These are phyloP conservation scores for Monosporascus sp. DNA, from an alignment of 2,329 filamentous ascomycete species.

Conservation along the genomic window DNA sequence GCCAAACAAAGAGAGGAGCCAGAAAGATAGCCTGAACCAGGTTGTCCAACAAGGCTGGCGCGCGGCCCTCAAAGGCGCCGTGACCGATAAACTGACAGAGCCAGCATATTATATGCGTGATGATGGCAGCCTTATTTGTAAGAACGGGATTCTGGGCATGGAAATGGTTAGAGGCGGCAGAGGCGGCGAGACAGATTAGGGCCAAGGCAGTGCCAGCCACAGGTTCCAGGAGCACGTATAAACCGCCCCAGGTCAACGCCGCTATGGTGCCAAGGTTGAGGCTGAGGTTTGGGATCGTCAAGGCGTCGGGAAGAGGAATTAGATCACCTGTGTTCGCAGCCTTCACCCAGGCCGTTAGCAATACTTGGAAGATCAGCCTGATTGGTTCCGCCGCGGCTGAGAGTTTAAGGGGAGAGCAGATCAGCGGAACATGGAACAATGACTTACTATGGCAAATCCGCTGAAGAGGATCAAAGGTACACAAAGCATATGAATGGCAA, in stretches of 20 bases:
- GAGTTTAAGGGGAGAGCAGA: not conserved
- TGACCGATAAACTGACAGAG: slow-evolving; percentile 88
- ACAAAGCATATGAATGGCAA: slow-evolving; percentile 73
- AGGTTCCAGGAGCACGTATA: slow-evolving; percentile 91
- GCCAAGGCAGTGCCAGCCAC: slow-evolving; percentile 78
- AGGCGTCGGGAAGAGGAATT: slow-evolving; percentile 60
- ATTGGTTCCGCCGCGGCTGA: too few species aligned
- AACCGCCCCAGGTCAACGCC: slow-evolving; percentile 63
- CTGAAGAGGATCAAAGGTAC: slow-evolving; percentile 72
- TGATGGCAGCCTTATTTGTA: slow-evolving; percentile 55
- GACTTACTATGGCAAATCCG: slow-evolving; percentile 63
- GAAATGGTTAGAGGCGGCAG: slow-evolving; percentile 72
- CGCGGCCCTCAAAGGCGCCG: slow-evolving; percentile 79
- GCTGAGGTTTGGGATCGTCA: slow-evolving; percentile 61
- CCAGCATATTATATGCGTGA: slow-evolving; percentile 72
- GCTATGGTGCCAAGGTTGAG: slow-evolving; percentile 62
- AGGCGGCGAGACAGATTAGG: slow-evolving; percentile 68
- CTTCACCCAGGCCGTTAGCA: slow-evolving; percentile 32
- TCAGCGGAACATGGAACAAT: not conserved
- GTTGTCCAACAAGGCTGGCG: slow-evolving; percentile 87
- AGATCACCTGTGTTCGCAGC: slow-evolving; percentile 58
- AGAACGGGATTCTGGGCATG: slow-evolving; percentile 49
- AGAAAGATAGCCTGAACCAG: slow-evolving; percentile 86
- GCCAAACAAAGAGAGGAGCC: slow-evolving; percentile 95
- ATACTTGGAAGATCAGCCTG: not conserved